phyloP scores from a whole-genome alignment of 139 green algal genomes.

The Chlamydomonas eustigma region DNA sequence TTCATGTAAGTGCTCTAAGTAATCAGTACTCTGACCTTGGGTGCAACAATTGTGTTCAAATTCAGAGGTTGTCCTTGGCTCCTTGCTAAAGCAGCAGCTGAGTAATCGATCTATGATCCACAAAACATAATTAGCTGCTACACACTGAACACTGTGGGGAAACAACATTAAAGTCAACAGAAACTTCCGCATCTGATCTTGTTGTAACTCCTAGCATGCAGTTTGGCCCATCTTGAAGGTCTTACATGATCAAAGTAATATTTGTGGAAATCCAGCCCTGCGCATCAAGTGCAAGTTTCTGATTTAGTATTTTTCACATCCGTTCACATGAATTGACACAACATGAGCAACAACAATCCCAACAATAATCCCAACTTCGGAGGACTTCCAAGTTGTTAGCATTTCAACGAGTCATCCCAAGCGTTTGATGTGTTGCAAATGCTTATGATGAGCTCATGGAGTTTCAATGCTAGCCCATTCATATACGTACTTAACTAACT shows the following conservation, averaged over 20 bases:
- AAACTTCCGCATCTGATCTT: too few relatives aligned
- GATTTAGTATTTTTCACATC: too few relatives aligned
- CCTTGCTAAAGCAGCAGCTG: background rate
- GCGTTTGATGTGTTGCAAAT: too few relatives aligned
- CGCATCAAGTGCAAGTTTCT: too few relatives aligned
- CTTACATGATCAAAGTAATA: slow-evolving; percentile 15
- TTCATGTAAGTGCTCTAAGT: background rate
- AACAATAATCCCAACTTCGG: too few relatives aligned
- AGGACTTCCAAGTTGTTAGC: too few relatives aligned
- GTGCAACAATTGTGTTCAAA: slow-evolving; percentile 5
- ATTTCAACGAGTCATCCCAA: too few relatives aligned
- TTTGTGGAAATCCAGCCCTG: slow-evolving; percentile 14
- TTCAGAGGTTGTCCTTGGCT: background rate
- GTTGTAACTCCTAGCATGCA: background rate
- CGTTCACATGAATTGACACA: background rate
- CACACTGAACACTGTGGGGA: too few relatives aligned
- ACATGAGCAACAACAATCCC: background rate
- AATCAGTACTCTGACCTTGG: background rate
- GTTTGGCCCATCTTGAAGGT: background rate
- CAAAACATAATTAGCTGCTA: background rate
- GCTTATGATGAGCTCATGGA: background rate
- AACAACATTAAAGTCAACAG: too few relatives aligned
- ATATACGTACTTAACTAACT: background rate
- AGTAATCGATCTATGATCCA: background rate
- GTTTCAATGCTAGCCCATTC: background rate